Evolutionary conservation across 768 basidiomycete species (phyloP).

Genomic region (Lactarius quietus): DNA sequence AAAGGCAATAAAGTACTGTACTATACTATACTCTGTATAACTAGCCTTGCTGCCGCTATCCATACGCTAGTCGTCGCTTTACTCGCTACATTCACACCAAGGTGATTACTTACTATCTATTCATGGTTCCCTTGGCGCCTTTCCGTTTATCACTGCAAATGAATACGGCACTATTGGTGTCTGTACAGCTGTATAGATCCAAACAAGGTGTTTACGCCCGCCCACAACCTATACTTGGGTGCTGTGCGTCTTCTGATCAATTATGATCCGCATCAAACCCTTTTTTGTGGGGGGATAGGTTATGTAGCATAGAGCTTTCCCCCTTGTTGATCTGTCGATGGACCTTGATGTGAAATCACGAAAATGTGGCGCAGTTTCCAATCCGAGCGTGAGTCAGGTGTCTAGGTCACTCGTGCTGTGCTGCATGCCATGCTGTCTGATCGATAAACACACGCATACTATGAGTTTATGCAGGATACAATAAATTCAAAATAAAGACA

Average conservation of each 20-base stretch:
- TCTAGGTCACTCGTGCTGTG: background rate
- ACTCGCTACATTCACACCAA: background rate
- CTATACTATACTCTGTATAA: background rate
- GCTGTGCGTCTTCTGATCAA: background rate
- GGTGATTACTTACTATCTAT: background rate
- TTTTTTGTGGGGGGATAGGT: background rate
- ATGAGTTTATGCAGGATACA: background rate
- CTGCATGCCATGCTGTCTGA: too few relatives aligned
- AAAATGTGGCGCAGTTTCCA: too few relatives aligned
- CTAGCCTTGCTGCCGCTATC: background rate
- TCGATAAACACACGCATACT: too few relatives aligned
- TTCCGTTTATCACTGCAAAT: too few relatives aligned
- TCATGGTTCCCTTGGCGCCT: background rate
- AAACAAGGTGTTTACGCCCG: background rate
- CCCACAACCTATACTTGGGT: background rate
- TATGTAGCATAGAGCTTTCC: background rate
- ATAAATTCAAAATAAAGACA: background rate
- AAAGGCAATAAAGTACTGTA: background rate
- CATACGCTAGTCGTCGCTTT: too few relatives aligned
- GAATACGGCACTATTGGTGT: background rate
- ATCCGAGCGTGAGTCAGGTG: too few relatives aligned
- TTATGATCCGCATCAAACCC: background rate
- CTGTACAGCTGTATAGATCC: background rate
- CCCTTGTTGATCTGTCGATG: background rate
- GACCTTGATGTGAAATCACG: too few relatives aligned